Percentiles rank a stretch among this genome's conserved stretches.
Conservation (phyloP, 225 moss, liverwort and hornwort genomes). For the Pleurozium schreberi region DNA sequence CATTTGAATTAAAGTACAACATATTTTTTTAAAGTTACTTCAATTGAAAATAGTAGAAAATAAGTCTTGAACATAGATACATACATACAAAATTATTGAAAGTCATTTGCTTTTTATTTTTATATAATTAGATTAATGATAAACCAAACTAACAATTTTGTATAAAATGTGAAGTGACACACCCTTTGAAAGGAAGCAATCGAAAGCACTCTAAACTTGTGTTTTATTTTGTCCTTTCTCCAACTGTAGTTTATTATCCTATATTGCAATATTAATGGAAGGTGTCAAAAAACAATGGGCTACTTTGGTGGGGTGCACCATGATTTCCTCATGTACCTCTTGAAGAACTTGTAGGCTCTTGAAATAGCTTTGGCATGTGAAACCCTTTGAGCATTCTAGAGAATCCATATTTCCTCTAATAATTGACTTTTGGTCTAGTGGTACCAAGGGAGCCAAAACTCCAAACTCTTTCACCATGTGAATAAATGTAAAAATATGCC, state of each 20-base stretch:
- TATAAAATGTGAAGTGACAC: too few relatives aligned
- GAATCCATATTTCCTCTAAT: neutral
- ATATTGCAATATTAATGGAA: neutral
- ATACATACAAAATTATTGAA: too few relatives aligned
- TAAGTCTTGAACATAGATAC: too few relatives aligned
- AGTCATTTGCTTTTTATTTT: too few relatives aligned
- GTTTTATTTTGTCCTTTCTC: neutral
- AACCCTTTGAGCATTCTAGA: neutral
- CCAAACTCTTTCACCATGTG: too few relatives aligned
- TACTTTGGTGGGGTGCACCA: neutral
- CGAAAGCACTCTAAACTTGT: too few relatives aligned
- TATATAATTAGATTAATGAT: too few relatives aligned
- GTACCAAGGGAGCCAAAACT: neutral
- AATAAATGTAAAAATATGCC: neutral
- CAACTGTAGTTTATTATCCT: neutral
- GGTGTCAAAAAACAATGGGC: neutral
- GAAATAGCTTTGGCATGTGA: neutral
- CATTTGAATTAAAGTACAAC: too few relatives aligned
- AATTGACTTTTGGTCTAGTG: neutral
- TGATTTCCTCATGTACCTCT: neutral
- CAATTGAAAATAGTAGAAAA: too few relatives aligned
- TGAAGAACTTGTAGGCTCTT: neutral
- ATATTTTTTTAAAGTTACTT: too few relatives aligned
- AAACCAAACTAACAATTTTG: too few relatives aligned
- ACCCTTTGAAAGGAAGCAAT: too few relatives aligned